These are phyloP conservation scores for Hirschfeldia incana DNA, from an alignment of 345 rosid species.

Conservation along the genomic window DNA sequence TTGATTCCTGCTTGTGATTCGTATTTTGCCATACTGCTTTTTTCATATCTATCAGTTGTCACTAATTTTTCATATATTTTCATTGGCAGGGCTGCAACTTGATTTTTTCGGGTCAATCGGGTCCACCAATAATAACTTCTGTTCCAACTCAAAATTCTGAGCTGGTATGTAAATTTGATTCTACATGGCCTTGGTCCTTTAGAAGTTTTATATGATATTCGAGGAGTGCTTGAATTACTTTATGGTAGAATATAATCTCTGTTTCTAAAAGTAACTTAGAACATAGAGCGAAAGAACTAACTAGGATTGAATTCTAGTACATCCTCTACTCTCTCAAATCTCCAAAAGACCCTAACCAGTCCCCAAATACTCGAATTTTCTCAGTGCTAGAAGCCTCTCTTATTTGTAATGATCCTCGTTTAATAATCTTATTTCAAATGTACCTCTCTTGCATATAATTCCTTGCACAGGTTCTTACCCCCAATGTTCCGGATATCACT, in stretches of 20 bases:
- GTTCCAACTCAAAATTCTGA: conserved; percentile 87
- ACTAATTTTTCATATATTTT: conserved; percentile 33
- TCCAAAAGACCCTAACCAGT: neutral
- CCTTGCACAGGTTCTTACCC: conserved; percentile 80
- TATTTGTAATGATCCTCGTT: conserved; percentile 20
- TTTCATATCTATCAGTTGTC: conserved; percentile 1
- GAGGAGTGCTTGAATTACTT: conserved; percentile 20
- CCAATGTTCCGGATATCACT: conserved; percentile 96
- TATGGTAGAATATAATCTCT: neutral
- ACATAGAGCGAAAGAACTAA: conserved; percentile 13
- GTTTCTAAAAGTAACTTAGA: neutral
- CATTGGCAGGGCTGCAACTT: conserved; percentile 81
- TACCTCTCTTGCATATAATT: conserved; percentile 14
- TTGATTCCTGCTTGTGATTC: conserved; percentile 9
- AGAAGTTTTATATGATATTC: conserved; percentile 1
- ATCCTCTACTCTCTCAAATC: conserved; percentile 12
- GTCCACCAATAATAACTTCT: conserved; percentile 68
- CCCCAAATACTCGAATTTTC: neutral
- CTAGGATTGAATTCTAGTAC: neutral
- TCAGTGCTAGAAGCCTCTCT: neutral
- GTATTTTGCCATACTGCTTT: neutral
- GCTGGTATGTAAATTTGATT: conserved; percentile 54
- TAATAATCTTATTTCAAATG: neutral
- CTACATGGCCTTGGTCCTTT: conserved; percentile 5
- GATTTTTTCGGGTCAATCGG: conserved; percentile 96